Evolutionary conservation across 2,329 filamentous ascomycete species (phyloP).

Genomic region (Meredithiella fracta): DNA sequence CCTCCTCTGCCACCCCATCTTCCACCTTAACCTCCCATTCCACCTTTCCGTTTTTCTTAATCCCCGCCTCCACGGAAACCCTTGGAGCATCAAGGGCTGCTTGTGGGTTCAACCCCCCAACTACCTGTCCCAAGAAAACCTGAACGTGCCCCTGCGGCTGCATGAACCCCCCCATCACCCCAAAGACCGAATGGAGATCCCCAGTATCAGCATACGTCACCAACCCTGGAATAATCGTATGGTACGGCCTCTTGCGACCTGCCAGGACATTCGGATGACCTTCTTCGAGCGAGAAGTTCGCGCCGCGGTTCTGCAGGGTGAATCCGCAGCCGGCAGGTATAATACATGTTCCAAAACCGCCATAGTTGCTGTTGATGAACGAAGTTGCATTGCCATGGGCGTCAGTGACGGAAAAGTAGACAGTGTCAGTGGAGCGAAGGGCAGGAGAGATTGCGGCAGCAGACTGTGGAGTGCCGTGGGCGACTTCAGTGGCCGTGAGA

Average conservation of each 20-base stretch:
- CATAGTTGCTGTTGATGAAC: slow-evolving; percentile 94
- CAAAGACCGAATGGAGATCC: slow-evolving; percentile 69
- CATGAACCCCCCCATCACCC: slow-evolving; percentile 98
- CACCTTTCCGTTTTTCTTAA: slow-evolving; percentile 42
- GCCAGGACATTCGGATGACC: slow-evolving; percentile 66
- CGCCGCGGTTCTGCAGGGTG: slow-evolving; percentile 82
- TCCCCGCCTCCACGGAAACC: slow-evolving; percentile 68
- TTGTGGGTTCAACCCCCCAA: slow-evolving; percentile 69
- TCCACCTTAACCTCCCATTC: slow-evolving; percentile 61
- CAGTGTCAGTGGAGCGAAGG: slow-evolving; percentile 74
- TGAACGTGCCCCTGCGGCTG: slow-evolving; percentile 95
- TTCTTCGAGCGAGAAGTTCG: slow-evolving; percentile 59
- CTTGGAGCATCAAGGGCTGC: slow-evolving; percentile 78
- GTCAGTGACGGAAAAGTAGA: slow-evolving; percentile 83
- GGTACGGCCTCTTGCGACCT: slow-evolving; percentile 78
- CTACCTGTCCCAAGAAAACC: slow-evolving; percentile 74
- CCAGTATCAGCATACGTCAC: slow-evolving; percentile 62
- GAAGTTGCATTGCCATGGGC: slow-evolving; percentile 72
- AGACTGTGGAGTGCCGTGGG: slow-evolving; percentile 41
- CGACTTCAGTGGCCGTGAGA: slow-evolving; percentile 43
- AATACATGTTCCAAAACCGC: slow-evolving; percentile 73
- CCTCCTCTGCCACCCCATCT: slow-evolving; percentile 57
- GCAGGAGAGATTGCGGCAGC: slow-evolving; percentile 45
- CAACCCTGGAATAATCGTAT: slow-evolving; percentile 91
- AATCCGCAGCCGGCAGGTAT: slow-evolving; percentile 78